Conservation (phyloP, 2,329 filamentous ascomycete genomes). For the Paecilomyces niveus region DNA sequence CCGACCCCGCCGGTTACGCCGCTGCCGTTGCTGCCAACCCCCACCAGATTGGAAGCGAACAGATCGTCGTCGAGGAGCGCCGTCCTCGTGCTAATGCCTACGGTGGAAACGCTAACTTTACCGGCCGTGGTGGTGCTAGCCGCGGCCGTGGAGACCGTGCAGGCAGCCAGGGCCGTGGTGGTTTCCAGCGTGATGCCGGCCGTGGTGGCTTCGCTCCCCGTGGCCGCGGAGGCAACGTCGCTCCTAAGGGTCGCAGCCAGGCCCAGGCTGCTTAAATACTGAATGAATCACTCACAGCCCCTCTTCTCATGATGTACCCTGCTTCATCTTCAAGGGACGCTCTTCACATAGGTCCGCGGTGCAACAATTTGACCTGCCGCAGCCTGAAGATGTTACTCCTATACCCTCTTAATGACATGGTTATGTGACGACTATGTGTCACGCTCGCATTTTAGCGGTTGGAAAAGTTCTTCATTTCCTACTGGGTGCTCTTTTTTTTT, state of each 20-base stretch:
- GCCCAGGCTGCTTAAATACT: slow-evolving; percentile 35
- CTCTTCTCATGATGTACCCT: slow-evolving; percentile 12
- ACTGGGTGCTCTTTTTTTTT: slow-evolving; percentile 15
- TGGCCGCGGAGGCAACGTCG: slow-evolving; percentile 55
- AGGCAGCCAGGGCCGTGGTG: slow-evolving; percentile 57
- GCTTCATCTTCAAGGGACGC: slow-evolving; percentile 14
- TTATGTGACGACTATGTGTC: slow-evolving; percentile 29
- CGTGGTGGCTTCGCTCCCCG: slow-evolving; percentile 61
- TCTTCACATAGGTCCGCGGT: slow-evolving; percentile 6
- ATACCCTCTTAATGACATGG: slow-evolving; percentile 28
- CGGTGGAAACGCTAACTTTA: slow-evolving; percentile 58
- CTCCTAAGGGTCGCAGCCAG: slow-evolving; percentile 40
- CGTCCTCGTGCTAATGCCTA: slow-evolving; percentile 67
- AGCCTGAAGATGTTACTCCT: slow-evolving; percentile 26
- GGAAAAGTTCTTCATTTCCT: slow-evolving; percentile 32
- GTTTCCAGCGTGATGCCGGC: slow-evolving; percentile 62
- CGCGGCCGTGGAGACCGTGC: slow-evolving; percentile 63
- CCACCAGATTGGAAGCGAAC: slow-evolving; percentile 73
- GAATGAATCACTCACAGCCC: slow-evolving; percentile 5
- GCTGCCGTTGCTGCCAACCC: slow-evolving; percentile 79
- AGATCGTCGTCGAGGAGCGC: slow-evolving; percentile 81
- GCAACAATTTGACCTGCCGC: slow-evolving; percentile 8
- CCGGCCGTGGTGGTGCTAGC: slow-evolving; percentile 55
- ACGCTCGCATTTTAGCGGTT: slow-evolving; percentile 37
- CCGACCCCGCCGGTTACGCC: slow-evolving; percentile 70